Conservation (phyloP, 2,329 filamentous ascomycete species). For the Acarospora socialis region DNA sequence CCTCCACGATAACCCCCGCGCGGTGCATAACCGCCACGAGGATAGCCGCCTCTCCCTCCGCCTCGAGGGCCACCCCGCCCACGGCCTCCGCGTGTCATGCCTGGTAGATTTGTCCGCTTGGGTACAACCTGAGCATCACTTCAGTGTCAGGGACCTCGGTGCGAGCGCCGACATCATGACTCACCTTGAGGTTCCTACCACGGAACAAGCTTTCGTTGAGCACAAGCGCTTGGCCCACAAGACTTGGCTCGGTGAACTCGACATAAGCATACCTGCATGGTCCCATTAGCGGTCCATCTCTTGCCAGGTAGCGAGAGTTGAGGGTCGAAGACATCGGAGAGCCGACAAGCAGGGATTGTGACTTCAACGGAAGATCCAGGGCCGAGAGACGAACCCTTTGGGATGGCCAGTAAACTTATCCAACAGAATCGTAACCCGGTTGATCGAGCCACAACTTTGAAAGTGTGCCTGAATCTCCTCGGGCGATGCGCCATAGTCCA, state of each 20-base stretch:
- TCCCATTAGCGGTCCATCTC: slow-evolving; percentile 30
- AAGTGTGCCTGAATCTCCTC: slow-evolving; percentile 99
- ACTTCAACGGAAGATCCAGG: slow-evolving; percentile 5
- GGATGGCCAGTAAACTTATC: slow-evolving; percentile 98
- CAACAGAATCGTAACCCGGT: slow-evolving; percentile 89
- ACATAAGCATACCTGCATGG: slow-evolving; percentile 83
- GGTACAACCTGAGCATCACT: slow-evolving; percentile 49
- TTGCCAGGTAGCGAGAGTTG: slow-evolving; percentile 43
- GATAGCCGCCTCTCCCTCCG: slow-evolving; percentile 37
- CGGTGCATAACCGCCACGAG: slow-evolving; percentile 24
- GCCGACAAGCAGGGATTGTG: slow-evolving; percentile 5
- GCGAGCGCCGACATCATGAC: slow-evolving; percentile 11
- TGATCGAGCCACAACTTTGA: slow-evolving; percentile 92
- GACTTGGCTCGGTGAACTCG: slow-evolving; percentile 86
- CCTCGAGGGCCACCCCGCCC: slow-evolving; percentile 33
- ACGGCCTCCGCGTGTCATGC: slow-evolving; percentile 68
- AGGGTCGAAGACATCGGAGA: slow-evolving; percentile 5
- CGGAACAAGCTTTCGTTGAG: slow-evolving; percentile 95
- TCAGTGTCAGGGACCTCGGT: no score
- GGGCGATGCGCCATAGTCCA: slow-evolving; percentile 91
- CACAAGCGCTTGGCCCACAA: slow-evolving; percentile 85
- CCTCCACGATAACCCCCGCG: slow-evolving; percentile 47
- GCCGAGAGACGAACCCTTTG: slow-evolving; percentile 63
- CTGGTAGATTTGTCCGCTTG: slow-evolving; percentile 92
- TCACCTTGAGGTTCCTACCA: slow-evolving; percentile 86